Conservation (phyloP, 1,284 basidiomycete genomes). For the Rhodotorula sp. region DNA sequence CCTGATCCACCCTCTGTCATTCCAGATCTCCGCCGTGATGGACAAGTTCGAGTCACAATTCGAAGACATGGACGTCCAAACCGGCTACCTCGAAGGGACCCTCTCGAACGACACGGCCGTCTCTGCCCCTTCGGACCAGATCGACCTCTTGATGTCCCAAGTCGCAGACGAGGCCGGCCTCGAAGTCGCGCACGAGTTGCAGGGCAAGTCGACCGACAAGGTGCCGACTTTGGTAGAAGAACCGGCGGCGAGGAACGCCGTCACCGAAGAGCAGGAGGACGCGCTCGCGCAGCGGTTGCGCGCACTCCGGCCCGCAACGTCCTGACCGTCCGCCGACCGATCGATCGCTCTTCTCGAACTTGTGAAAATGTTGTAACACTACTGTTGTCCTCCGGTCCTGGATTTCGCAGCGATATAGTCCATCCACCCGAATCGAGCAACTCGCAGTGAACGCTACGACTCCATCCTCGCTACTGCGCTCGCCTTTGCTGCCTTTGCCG, state of each 20-base stretch:
- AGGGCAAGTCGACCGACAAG: slow-evolving; percentile 53
- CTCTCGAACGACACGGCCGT: slow-evolving; percentile 91
- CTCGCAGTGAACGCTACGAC: not conserved
- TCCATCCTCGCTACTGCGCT: not conserved
- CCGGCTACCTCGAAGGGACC: slow-evolving; percentile 95
- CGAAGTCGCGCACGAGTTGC: slow-evolving; percentile 72
- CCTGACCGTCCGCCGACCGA: not conserved
- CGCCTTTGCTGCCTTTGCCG: not conserved
- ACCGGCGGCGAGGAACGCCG: slow-evolving; percentile 46
- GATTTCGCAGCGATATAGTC: too few species aligned
- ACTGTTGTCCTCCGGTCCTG: too few species aligned
- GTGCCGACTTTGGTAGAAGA: slow-evolving; percentile 49
- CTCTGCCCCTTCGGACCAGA: slow-evolving; percentile 94
- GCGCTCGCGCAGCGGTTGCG: slow-evolving; percentile 75
- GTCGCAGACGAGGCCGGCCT: slow-evolving; percentile 97
- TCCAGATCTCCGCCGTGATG: slow-evolving; percentile 95
- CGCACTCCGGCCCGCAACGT: slow-evolving; percentile 64
- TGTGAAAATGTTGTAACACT: not conserved
- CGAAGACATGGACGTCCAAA: slow-evolving; percentile 95
- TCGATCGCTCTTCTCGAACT: not conserved
- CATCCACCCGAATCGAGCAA: too few species aligned
- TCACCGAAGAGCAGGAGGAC: slow-evolving; percentile 65
- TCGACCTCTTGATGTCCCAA: slow-evolving; percentile 86
- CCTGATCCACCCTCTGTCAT: not conserved
- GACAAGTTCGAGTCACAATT: slow-evolving; percentile 98